Evolutionary conservation across 257 asterid genomes (phyloP), one percentile per base, ranked within the genome.

Genomic region (Solanum corneliomulleri): DNA sequence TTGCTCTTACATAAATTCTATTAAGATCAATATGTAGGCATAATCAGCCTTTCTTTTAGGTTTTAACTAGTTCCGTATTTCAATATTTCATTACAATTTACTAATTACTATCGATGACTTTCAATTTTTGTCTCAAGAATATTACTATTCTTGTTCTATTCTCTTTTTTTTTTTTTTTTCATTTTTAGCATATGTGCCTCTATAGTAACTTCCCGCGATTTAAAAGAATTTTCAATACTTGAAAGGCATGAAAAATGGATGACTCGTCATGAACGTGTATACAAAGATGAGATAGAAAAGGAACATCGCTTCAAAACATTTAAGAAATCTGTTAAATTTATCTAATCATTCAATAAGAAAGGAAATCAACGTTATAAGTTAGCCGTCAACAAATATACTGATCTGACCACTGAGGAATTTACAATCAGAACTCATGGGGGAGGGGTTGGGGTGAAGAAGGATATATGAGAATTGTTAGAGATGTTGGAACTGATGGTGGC

Each of bases 221-320:
- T 87, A 14, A 81, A 87, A 9, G 89, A 75, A 18, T 68, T 87
- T 31, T 77, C 88, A 2, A 80, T 88, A 90, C 86, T 33, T 2
- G 89, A 87, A 85, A 86, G 52, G 8, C 91, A 90, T 21, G 90
- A 85, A 58, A 68, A 47, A 35, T 92, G 93, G 94, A 91, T 92
- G 89, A 44, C 44, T 7, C 90, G 29, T 9, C 52, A 66, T 76
- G 91, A 85, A 52, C 93, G 91, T 2, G 72, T 21, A 13, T 91
- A 92, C 88, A 86, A 87, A 68, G 87, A 87, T 49, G 88, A 64
- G 4, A 87, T 82, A 3, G 93, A 91, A 89, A 88, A 91, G 47
- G 89, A 74, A 12, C 69, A 10, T 69, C 85, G 89, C 25, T 77
- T 87, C 71, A 33, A 87, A 10, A 88, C 89, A 83, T 91, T 90